A percentile compares a stretch with the other conserved stretches of the same genome.
Evolutionary conservation across 805 yeast species (phyloP).

Genomic region (Monosporozyma unispora): DNA sequence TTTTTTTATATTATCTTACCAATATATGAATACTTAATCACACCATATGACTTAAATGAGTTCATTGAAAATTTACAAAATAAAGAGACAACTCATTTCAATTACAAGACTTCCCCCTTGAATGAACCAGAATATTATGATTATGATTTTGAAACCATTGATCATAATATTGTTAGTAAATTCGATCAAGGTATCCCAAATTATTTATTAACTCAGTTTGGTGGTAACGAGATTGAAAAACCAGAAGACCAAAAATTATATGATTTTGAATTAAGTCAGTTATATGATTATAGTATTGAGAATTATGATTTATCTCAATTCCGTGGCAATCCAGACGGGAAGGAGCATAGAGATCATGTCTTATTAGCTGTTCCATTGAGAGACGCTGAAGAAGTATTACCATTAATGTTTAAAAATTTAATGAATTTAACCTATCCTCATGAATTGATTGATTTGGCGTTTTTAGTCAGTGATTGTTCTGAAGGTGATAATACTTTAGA

Average conservation of each 20-base stretch:
- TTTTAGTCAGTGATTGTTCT: conserved; percentile 73
- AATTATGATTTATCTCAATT: conserved; percentile 53
- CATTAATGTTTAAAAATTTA: conserved; percentile 74
- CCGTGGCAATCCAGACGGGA: conserved; percentile 45
- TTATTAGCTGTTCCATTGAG: conserved; percentile 67
- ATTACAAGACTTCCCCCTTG: conserved; percentile 13
- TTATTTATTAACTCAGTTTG: conserved; percentile 30
- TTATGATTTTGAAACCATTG: conserved; percentile 30
- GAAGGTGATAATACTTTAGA: conserved; percentile 57
- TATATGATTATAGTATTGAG: conserved; percentile 43
- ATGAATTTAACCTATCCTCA: conserved; percentile 85
- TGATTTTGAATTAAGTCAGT: conserved; percentile 31
- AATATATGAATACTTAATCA: background rate
- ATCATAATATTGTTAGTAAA: conserved; percentile 25
- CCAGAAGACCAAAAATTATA: conserved; percentile 21
- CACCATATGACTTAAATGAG: background rate
- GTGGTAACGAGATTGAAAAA: conserved; percentile 29
- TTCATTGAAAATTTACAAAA: background rate
- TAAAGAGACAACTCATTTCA: background rate
- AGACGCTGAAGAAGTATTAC: conserved; percentile 68
- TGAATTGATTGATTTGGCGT: conserved; percentile 67
- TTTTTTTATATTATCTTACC: background rate
- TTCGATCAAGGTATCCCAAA: conserved; percentile 34
- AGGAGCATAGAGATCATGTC: conserved; percentile 48
- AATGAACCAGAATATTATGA: conserved; percentile 29